These are phyloP conservation scores for Hygrophila difformis DNA, from an alignment of 257 asterid genomes.

Conservation along the genomic window DNA sequence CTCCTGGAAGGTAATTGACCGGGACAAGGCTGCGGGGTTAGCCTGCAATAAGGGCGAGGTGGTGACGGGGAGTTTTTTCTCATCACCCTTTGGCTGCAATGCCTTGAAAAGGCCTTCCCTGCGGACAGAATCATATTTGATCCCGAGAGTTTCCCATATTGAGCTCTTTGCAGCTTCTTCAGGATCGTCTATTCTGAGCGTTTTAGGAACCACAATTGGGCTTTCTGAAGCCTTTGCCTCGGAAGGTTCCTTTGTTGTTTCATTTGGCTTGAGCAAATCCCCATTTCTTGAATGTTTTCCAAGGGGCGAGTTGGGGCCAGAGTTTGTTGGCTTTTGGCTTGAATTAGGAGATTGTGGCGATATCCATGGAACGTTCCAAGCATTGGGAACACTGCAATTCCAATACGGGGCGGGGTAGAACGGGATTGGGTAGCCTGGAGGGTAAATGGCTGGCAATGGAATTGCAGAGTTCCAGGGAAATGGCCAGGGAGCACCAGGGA, in stretches of 20 bases:
- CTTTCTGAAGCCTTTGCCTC: conserved; percentile 24
- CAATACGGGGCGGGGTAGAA: conserved; percentile 57
- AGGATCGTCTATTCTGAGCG: conserved; percentile 77
- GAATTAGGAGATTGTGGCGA: conserved; percentile 28
- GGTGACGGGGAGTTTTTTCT: conserved; percentile 24
- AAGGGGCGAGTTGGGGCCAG: conserved; percentile 35
- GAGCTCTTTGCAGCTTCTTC: conserved; percentile 94
- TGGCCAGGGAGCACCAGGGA: conserved; percentile 56
- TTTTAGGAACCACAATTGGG: conserved; percentile 59
- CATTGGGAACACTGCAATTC: conserved; percentile 41
- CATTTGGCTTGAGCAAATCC: conserved; percentile 31
- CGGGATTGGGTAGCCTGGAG: conserved; percentile 50
- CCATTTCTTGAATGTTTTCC: conserved; percentile 73
- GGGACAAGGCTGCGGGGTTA: conserved; percentile 80
- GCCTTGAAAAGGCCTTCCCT: conserved; percentile 70
- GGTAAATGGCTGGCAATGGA: conserved; percentile 39
- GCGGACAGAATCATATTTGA: conserved; percentile 34
- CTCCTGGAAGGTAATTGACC: conserved; percentile 71
- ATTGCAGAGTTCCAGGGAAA: conserved; percentile 14
- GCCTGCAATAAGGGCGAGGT: conserved; percentile 44
- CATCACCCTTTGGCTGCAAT: conserved; percentile 45
- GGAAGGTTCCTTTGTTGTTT: conserved; percentile 8
- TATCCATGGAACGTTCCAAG: conserved; percentile 66
- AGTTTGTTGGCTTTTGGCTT: conserved; percentile 21
- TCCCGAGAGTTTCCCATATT: conserved; percentile 79